These are phyloP conservation scores for Rhododendron ferrugineum DNA, from an alignment of 148 eudicot genomes.

Conservation along the genomic window DNA sequence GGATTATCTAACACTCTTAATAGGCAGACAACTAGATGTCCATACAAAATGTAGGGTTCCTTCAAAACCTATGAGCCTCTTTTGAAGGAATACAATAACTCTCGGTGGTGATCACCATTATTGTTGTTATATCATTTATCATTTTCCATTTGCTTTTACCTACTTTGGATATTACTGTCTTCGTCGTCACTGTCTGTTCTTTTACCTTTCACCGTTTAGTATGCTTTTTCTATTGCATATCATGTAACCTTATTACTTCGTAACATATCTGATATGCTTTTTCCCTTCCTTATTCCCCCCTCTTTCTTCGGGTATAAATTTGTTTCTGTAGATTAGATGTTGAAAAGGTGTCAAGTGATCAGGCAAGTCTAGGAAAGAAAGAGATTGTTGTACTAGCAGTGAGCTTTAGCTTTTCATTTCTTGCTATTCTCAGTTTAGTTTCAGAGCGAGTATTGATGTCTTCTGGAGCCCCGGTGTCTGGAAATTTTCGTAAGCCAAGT, in stretches of 20 bases:
- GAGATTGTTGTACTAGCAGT: conserved; percentile 59
- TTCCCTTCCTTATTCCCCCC: not conserved
- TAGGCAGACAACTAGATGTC: no score
- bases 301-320: not conserved
- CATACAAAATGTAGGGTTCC: no score
- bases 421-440: conserved; percentile 56
- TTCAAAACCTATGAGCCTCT: no score
- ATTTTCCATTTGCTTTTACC: not conserved
- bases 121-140: not conserved
- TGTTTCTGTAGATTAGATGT: conserved; percentile 52
- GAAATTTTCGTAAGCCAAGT: conserved; percentile 12
- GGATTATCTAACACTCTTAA: no score
- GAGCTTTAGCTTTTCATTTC: conserved; percentile 50
- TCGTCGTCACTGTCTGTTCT: not conserved
- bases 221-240: not conserved
- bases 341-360: conserved; percentile 51
- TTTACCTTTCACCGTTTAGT: not conserved
- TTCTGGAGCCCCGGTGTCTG: conserved; percentile 28
- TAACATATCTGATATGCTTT: not conserved
- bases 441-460: conserved; percentile 34
- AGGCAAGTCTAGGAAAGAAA: conserved; percentile 57
- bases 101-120: no score
- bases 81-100: no score
- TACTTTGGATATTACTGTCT: not conserved
- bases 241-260: not conserved